phyloP scores from a whole-genome alignment of 495 filamentous ascomycete genomes.

The Tetracladium marchalianum region DNA sequence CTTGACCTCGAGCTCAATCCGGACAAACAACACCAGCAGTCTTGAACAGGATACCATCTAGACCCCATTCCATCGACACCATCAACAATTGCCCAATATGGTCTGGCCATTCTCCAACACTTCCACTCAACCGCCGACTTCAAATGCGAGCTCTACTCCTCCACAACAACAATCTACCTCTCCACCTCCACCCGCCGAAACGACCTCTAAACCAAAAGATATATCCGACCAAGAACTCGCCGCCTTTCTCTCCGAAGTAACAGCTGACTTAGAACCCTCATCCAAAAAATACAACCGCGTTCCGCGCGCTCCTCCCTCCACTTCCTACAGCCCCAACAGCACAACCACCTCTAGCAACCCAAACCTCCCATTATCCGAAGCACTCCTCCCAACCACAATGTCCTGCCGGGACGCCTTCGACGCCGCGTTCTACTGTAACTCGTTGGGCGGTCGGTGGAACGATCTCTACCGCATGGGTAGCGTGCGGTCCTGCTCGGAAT shows the following conservation, averaged over 20 bases:
- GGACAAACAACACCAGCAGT: too few relatives aligned
- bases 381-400: conserved; percentile 68
- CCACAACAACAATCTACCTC: conserved; percentile 10
- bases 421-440: conserved; percentile 90
- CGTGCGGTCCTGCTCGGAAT: conserved; percentile 61
- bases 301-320: conserved; percentile 11
- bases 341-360: conserved; percentile 1
- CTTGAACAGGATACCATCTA: too few relatives aligned
- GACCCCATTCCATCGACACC: neutral
- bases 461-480: conserved; percentile 74
- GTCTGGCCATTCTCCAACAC: conserved; percentile 41
- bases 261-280: conserved; percentile 23
- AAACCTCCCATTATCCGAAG: conserved; percentile 27
- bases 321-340: conserved; percentile 2
- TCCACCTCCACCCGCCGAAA: conserved; percentile 8
- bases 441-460: conserved; percentile 75
- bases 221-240: conserved; percentile 52
- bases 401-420: conserved; percentile 89
- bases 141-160: conserved; percentile 4
- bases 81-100: conserved; percentile 26
- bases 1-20: too few relatives aligned
- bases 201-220: conserved; percentile 40
- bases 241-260: conserved; percentile 44
- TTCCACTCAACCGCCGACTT: conserved; percentile 13
- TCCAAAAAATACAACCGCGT: conserved; percentile 20